Evolutionary conservation across 2,329 filamentous ascomycete genomes (phyloP).

Genomic region (Volutella citrinella): DNA sequence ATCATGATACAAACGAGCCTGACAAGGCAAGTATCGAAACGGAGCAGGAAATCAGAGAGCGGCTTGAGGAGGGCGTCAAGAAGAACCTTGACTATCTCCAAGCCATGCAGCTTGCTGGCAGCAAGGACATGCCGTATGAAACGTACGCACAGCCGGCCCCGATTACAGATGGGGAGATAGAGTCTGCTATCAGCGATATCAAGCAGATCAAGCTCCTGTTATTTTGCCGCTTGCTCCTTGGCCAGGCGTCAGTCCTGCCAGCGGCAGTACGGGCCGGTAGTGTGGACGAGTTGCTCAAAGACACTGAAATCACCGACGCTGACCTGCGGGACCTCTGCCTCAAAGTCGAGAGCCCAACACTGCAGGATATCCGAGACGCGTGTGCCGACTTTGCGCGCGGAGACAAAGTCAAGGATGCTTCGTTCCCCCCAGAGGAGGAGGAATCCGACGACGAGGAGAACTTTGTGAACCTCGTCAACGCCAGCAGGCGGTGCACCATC

Average conservation of each 20-base stretch:
- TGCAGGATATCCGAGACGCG: slow-evolving; percentile 27
- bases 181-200: slow-evolving; percentile 20
- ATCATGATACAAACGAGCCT: slow-evolving; percentile 13
- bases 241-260: slow-evolving; percentile 23
- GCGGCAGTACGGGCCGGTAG: slow-evolving; percentile 22
- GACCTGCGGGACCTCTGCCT: slow-evolving; percentile 27
- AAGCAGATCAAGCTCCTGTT: slow-evolving; percentile 27
- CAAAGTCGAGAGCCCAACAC: slow-evolving; percentile 23
- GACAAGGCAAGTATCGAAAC: slow-evolving; percentile 28
- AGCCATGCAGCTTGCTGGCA: slow-evolving; percentile 23
- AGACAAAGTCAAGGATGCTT: slow-evolving; percentile 16
- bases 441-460: slow-evolving; percentile 17
- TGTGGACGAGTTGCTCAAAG: slow-evolving; percentile 24
- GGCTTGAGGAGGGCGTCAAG: slow-evolving; percentile 22
- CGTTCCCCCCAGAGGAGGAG: slow-evolving; percentile 5
- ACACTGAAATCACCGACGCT: slow-evolving; percentile 20
- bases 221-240: slow-evolving; percentile 25
- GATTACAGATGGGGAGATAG: slow-evolving; percentile 22
- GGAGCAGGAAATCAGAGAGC: slow-evolving; percentile 26
- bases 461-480: slow-evolving; percentile 16
- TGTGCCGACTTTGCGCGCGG: slow-evolving; percentile 28
- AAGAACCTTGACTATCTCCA: slow-evolving; percentile 18
- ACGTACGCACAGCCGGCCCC: slow-evolving; percentile 23
- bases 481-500: slow-evolving; percentile 14
- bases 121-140: slow-evolving; percentile 22